Evolutionary conservation across 1,284 basidiomycete species (phyloP).

Genomic region (Pholiota adiposa): DNA sequence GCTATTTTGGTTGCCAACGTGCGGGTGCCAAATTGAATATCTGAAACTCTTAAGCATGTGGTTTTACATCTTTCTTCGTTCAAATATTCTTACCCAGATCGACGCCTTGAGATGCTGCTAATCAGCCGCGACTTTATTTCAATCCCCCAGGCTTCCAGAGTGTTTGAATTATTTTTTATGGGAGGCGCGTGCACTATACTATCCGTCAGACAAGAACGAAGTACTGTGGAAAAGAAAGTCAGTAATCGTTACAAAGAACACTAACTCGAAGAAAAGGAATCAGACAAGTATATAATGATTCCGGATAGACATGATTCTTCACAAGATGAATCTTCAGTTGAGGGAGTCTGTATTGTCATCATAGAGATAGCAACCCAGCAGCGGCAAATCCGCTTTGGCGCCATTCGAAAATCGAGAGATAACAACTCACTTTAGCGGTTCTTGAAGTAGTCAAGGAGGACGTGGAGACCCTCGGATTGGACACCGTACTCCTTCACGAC

Average conservation of each 20-base stretch:
- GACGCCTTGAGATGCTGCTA: background rate
- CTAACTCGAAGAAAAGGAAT: conserved; percentile 34
- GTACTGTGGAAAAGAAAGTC: conserved; percentile 3
- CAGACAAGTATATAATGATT: conserved; percentile 81
- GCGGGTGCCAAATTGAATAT: background rate
- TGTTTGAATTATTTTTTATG: background rate
- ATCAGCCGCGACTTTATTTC: background rate
- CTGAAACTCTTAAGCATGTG: background rate
- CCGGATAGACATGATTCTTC: conserved; percentile 83
- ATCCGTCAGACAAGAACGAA: background rate
- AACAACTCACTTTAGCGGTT: conserved; percentile 68
- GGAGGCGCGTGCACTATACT: background rate
- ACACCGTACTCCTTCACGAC: conserved; percentile 98
- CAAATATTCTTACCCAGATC: background rate
- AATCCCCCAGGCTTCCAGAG: background rate
- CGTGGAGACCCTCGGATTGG: conserved; percentile 95
- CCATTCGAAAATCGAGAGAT: conserved; percentile 12
- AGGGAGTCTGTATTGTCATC: conserved; percentile 92
- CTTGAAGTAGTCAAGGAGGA: conserved; percentile 97
- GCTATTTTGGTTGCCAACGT: background rate
- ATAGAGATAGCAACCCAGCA: conserved; percentile 17
- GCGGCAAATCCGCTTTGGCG: conserved; percentile 7
- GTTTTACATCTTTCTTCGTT: background rate
- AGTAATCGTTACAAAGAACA: conserved; percentile 7
- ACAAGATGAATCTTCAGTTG: conserved; percentile 69